Conservation (phyloP, 2,329 filamentous ascomycete species). For the Hymenotorrendiella dingleyae region DNA sequence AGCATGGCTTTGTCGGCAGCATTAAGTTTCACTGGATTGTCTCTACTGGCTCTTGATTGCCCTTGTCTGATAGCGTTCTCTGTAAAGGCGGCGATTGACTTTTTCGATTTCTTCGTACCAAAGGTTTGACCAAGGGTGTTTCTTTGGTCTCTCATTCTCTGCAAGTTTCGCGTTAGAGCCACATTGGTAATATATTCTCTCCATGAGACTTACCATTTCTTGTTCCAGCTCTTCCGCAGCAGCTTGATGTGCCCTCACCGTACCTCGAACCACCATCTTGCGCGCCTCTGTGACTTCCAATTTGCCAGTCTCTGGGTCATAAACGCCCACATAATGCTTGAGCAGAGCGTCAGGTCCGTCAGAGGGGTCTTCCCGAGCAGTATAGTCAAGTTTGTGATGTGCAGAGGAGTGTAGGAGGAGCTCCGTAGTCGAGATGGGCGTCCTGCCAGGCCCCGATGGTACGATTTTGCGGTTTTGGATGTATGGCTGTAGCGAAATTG, state of each 20-base stretch:
- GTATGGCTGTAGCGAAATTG: constrained; percentile 30
- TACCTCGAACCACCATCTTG: constrained; percentile 56
- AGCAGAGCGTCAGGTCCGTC: constrained; percentile 39
- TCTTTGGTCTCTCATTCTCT: constrained; percentile 56
- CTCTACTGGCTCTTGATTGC: constrained; percentile 30
- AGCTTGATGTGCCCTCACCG: constrained; percentile 50
- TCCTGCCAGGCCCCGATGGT: constrained; percentile 18
- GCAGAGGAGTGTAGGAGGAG: constrained; percentile 52
- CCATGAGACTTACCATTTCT: constrained; percentile 17
- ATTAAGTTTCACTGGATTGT: constrained; percentile 45
- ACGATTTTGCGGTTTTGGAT: constrained; percentile 25
- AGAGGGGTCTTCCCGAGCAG: constrained; percentile 46
- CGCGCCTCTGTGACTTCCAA: constrained; percentile 57
- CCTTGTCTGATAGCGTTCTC: constrained; percentile 59
- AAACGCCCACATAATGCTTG: constrained; percentile 61
- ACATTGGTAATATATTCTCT: neutral
- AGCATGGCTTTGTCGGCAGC: constrained; percentile 55
- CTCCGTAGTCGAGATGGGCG: constrained; percentile 34
- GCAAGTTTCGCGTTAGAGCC: constrained; percentile 15
- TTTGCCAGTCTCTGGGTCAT: constrained; percentile 53
- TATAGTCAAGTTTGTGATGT: constrained; percentile 55
- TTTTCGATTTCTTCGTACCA: constrained; percentile 80
- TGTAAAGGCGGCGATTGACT: constrained; percentile 62
- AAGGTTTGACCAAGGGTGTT: constrained; percentile 72
- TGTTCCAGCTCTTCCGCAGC: constrained; percentile 40